phyloP scores from a whole-genome alignment of 176 grass and related monocot species.

The Triticum monococcum region DNA sequence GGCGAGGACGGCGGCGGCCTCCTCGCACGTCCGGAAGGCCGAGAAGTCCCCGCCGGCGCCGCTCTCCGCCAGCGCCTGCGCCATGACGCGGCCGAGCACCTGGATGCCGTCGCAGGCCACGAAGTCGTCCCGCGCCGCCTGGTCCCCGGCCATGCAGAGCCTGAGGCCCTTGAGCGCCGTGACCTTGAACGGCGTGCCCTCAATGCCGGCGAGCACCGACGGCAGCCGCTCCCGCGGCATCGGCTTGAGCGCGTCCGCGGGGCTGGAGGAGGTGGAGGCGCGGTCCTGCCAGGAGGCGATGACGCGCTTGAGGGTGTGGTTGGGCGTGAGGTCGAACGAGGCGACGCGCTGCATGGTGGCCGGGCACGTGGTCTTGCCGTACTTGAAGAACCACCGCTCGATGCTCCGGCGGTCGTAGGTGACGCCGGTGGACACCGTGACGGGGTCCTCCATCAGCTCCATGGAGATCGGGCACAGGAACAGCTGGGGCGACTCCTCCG shows the following conservation, averaged over 20 bases:
- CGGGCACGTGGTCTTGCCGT: conserved; percentile 61
- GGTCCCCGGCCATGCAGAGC: conserved; percentile 31
- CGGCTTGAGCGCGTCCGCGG: background rate
- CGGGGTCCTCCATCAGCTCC: conserved; percentile 77
- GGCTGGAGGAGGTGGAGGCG: background rate
- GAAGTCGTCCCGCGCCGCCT: conserved; percentile 27
- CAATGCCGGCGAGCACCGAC: conserved; percentile 34
- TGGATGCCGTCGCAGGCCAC: conserved; percentile 36
- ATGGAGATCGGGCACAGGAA: conserved; percentile 68
- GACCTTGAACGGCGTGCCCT: conserved; percentile 59
- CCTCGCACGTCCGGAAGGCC: conserved; percentile 57
- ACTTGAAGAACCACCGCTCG: conserved; percentile 66
- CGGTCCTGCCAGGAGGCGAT: conserved; percentile 44
- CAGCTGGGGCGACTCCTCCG: conserved; percentile 32
- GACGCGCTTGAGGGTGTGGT: conserved; percentile 61
- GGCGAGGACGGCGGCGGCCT: conserved; percentile 45
- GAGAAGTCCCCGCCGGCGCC: conserved; percentile 39
- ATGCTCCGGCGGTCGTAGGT: conserved; percentile 65
- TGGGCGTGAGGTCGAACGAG: conserved; percentile 56
- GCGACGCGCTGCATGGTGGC: conserved; percentile 60
- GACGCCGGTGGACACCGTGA: conserved; percentile 58
- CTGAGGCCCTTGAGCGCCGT: conserved; percentile 43
- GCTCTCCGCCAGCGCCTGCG: conserved; percentile 25
- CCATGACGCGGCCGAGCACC: conserved; percentile 40
- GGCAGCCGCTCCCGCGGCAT: conserved; percentile 29